Conservation (phyloP, 306 rosid genomes). For the Spatholobus suberectus region DNA sequence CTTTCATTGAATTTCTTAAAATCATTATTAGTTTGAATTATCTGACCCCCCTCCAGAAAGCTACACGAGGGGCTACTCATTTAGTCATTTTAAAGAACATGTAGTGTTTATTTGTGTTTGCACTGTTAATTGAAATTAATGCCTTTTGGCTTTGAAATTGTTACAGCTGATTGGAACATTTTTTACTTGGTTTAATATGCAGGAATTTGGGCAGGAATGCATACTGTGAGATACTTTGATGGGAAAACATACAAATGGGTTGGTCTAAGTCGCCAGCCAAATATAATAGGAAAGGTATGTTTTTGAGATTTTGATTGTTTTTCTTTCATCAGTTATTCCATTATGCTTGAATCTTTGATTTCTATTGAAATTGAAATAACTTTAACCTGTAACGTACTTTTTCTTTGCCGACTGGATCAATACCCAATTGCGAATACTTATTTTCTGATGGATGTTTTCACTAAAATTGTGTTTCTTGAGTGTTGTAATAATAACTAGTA, state of each 20-base stretch:
- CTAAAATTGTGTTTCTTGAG: neutral
- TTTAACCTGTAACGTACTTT: neutral
- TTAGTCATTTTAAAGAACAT: neutral
- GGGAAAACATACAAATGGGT: constrained; percentile 99
- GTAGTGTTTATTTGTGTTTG: neutral
- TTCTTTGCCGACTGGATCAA: neutral
- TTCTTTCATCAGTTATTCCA: neutral
- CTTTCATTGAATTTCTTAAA: neutral
- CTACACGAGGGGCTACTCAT: neutral
- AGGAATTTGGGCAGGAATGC: constrained; percentile 99
- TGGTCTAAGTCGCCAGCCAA: constrained; percentile 98
- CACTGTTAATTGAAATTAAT: constrained; percentile 15
- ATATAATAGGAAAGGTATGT: constrained; percentile 87
- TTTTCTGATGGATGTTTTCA: neutral
- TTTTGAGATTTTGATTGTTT: constrained; percentile 19
- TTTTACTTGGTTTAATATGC: constrained; percentile 43
- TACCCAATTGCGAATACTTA: neutral
- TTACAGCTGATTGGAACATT: constrained; percentile 23
- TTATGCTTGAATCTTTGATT: constrained; percentile 9
- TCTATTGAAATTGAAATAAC: constrained; percentile 12
- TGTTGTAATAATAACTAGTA: neutral
- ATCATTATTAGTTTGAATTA: neutral
- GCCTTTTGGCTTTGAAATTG: constrained; percentile 9
- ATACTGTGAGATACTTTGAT: constrained; percentile 93
- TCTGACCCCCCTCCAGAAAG: neutral